Evolutionary conservation across 139 green algal genomes (phyloP), one percentile per base, ranked within the genome.

Genomic region (Pseudopediastrum boryanum): DNA sequence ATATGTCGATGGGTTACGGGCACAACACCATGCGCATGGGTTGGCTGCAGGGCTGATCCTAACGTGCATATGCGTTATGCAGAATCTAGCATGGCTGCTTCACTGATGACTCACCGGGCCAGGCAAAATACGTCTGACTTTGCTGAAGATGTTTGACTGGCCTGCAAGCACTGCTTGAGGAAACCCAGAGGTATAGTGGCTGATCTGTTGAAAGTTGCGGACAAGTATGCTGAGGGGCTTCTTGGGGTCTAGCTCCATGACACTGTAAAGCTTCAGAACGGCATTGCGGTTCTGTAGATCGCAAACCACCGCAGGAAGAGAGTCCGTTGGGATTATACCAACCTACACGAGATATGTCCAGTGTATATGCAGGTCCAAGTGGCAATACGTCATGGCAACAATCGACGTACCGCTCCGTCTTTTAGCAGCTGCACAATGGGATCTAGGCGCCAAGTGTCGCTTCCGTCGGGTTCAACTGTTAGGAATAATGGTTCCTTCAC

Each of bases 301-400:
- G 51, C 88, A 94, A 3, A 96, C 94, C 35, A 97, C 85, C 0
- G 94, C 93, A 16, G 90, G 92, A n/a, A 93, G 88, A 12, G 85
- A 93, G 79, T 97, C 94, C 25, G 94, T 98, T 0, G 94, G 94
- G 4, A 97, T 89, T 67, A 98, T 95, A 41, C 94, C 94, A 33
- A 97, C 87, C 88, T 83, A 42, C n/a, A 31, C 50, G 67, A 36
- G 46, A 43, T 13, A 29, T 50, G 46, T 50, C 16, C 29, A 44
- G 13, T 25, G 59, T 12, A 31, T 64, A 46, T 71, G 50, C 3
- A 85, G 65, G 27, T 68, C 35, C 19, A 48, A 12, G 23, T 59
- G n/a, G 31, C 23, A 29, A 21, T 52, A 3, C 38, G 27, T 38
- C 6, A 50, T 23, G 31, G 52, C 21, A 36, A n/a, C n/a, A n/a